Percentiles rank a stretch among this genome's conserved stretches.
Evolutionary conservation across 495 filamentous ascomycete species (phyloP).

Genomic region (Durotheca rogersii): DNA sequence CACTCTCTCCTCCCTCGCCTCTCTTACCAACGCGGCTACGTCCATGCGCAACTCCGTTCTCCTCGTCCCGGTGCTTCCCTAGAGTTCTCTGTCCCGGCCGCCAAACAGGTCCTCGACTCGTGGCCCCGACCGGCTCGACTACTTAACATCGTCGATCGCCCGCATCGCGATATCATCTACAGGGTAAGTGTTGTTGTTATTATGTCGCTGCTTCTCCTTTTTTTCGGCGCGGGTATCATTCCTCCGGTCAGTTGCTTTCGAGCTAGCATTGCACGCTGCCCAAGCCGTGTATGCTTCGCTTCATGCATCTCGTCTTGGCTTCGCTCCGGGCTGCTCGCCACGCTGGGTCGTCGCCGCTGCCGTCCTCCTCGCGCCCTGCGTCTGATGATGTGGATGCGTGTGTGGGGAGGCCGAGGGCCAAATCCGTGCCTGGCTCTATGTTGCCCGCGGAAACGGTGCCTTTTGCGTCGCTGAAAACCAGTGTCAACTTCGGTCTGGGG

Average conservation of each 20-base stretch:
- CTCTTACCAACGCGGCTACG: too few species aligned
- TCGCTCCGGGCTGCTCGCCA: too few species aligned
- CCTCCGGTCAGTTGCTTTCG: too few species aligned
- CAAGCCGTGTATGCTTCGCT: constrained; percentile 1
- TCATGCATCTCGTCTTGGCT: constrained; percentile 3
- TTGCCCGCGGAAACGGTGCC: not conserved
- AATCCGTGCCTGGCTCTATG: not conserved
- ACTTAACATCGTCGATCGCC: constrained; percentile 22
- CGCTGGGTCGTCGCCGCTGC: not conserved
- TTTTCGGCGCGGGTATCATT: too few species aligned
- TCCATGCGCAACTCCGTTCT: too few species aligned
- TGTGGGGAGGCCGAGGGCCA: not conserved
- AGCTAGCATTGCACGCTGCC: not conserved
- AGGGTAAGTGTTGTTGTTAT: constrained; percentile 16
- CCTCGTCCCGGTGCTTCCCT: too few species aligned
- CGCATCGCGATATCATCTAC: constrained; percentile 25
- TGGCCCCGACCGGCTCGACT: constrained; percentile 3
- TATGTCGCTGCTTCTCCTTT: constrained; percentile 7
- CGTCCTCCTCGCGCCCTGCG: too few species aligned
- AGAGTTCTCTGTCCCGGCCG: too few species aligned
- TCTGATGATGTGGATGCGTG: too few species aligned
- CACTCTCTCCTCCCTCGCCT: too few species aligned
- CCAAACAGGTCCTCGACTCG: too few species aligned
- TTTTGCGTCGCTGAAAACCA: constrained; percentile 13
- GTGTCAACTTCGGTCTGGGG: constrained; percentile 11